Percentiles rank a stretch among this genome's conserved stretches.
phyloP scores from a whole-genome alignment of 495 filamentous ascomycete genomes.

The Penicillium cinerascens region DNA sequence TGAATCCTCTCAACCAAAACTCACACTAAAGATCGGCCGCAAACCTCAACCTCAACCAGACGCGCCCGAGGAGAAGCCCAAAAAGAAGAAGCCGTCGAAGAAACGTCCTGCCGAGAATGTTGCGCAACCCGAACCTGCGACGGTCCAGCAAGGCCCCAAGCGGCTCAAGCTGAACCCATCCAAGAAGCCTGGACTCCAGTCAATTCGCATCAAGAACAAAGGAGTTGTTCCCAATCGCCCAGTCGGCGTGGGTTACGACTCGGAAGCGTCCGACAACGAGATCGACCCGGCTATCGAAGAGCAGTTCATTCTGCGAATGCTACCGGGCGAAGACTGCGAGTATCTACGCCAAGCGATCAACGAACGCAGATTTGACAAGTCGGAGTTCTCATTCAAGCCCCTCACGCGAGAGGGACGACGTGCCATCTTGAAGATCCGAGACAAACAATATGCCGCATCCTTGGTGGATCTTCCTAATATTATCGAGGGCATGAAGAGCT shows the following conservation, averaged over 20 bases:
- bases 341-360: constrained; percentile 67
- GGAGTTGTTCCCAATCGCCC: constrained; percentile 61
- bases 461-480: constrained; percentile 89
- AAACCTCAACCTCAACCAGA: constrained; percentile 31
- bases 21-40: constrained; percentile 52
- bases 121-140: constrained; percentile 22
- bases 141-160: constrained; percentile 34
- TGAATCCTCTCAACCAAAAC: constrained; percentile 37
- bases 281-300: constrained; percentile 81
- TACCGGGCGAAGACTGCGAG: constrained; percentile 79
- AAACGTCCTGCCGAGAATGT: constrained; percentile 39
- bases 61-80: constrained; percentile 24
- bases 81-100: constrained; percentile 48
- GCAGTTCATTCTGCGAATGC: constrained; percentile 84
- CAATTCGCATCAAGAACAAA: constrained; percentile 54
- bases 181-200: constrained; percentile 42
- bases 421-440: constrained; percentile 64
- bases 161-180: constrained; percentile 43
- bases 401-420: constrained; percentile 71
- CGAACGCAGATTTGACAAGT: constrained; percentile 67
- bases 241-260: constrained; percentile 87
- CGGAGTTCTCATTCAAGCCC: constrained; percentile 71
- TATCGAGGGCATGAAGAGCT: constrained; percentile 93
- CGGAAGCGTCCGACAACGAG: constrained; percentile 90
- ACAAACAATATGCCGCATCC: constrained; percentile 70